Evolutionary conservation across 768 basidiomycete species (phyloP), one percentile per base, ranked within the genome.

Genomic region (Tricholoma sp.): DNA sequence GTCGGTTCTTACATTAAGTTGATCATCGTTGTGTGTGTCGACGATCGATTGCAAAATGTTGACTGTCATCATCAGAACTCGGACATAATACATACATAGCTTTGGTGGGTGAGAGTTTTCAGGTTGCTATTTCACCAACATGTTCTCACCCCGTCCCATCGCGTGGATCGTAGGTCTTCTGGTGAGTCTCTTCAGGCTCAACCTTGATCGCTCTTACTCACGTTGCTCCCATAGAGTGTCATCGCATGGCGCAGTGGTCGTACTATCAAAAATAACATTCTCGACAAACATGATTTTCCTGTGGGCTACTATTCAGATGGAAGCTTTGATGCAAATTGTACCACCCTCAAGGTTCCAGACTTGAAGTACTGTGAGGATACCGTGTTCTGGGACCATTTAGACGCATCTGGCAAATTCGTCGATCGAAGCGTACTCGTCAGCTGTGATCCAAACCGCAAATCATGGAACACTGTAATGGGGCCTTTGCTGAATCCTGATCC

Each of bases 391-490:
- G 84, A 87, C 56, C 65, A 78, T n/a, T 70, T 70, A 50, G 76
- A 79, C 58, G 60, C 58, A 4, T 47, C 65, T 6, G 79, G 75
- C 20, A 65, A 66, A 5, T 64, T 78, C 29, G 59, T 69, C n/a
- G 66, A 78, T 54, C 79, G 80, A 52, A 70, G 74, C 28, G 67
- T 88, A 6, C 75, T 68, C 57, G 64, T 77, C 36, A 77, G 70
- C 61, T 87, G 85, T 59, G 85, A 87, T 63, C 73, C 80, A 1
- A 72, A 68, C 51, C 76, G 85, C 12, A 76, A 76, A 58, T 66
- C 74, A 28, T 91, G 89, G 89, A 91, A 91, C 65, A 89, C 88
- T 6, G 88, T 82, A 47, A 83, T 87, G 83, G 89, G 89, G 0
- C 88, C 89, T 6, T 65, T 91, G 50, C 67, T 59, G 0, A 70